phyloP scores from a whole-genome alignment of 2,329 filamentous ascomycete genomes.

The Cadophora sp. region DNA sequence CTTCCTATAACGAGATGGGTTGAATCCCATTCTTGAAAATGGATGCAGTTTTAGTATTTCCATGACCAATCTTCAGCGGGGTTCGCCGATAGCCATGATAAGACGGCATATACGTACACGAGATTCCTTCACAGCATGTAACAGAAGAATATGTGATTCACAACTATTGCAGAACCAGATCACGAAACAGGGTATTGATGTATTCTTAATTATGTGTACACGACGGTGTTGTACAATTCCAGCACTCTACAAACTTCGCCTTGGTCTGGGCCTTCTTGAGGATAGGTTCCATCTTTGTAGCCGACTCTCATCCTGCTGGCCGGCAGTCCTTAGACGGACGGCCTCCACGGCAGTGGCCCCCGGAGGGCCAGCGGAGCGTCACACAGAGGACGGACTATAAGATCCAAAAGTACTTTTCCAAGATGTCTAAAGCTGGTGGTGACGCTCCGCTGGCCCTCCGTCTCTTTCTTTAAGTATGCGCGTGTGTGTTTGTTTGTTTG shows the following conservation, averaged over 20 bases:
- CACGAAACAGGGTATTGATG: neutral
- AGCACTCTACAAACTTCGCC: slow-evolving; percentile 75
- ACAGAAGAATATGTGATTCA: neutral
- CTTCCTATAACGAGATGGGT: slow-evolving; percentile 18
- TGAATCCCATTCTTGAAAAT: slow-evolving; percentile 21
- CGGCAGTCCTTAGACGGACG: too few relatives aligned
- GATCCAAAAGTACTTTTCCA: too few relatives aligned
- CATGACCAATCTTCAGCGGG: slow-evolving; percentile 26
- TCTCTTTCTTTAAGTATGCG: too few relatives aligned
- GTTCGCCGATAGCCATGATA: slow-evolving; percentile 30
- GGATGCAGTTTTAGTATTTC: neutral
- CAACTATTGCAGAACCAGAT: neutral
- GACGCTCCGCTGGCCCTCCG: too few relatives aligned
- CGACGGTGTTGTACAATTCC: slow-evolving; percentile 23
- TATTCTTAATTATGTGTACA: neutral
- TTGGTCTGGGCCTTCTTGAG: slow-evolving; percentile 84
- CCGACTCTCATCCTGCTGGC: too few relatives aligned
- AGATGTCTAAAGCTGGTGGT: too few relatives aligned
- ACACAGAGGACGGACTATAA: too few relatives aligned
- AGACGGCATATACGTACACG: neutral
- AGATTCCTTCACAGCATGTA: neutral
- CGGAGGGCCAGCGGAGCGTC: too few relatives aligned
- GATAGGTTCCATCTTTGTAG: slow-evolving; percentile 93
- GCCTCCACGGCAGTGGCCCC: too few relatives aligned
- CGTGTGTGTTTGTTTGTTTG: too few relatives aligned